Conservation (phyloP, 768 basidiomycete genomes). For the Termitomyces sp. region DNA sequence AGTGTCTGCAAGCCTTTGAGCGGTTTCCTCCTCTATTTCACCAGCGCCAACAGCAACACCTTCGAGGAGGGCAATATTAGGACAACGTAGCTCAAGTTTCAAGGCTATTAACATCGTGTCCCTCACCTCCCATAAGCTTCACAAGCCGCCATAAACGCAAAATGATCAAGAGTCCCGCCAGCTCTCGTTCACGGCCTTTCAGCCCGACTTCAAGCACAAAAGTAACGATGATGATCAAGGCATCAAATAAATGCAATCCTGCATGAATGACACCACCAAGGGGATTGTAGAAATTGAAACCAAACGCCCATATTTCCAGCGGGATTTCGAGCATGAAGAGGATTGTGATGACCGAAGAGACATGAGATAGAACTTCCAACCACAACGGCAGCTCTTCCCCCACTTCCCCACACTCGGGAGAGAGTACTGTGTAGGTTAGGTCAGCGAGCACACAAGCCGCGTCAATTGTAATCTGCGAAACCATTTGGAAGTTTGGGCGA, state of each 20-base stretch:
- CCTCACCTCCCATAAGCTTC: constrained; percentile 57
- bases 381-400: constrained; percentile 48
- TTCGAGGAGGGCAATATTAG: constrained; percentile 20
- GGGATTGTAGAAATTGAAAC: constrained; percentile 60
- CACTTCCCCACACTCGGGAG: constrained; percentile 36
- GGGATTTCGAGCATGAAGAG: constrained; percentile 81
- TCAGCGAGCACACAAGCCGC: constrained; percentile 69
- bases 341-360: constrained; percentile 66
- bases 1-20: constrained; percentile 45
- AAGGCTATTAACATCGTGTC: too few species aligned
- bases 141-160: constrained; percentile 81
- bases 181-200: constrained; percentile 64
- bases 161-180: constrained; percentile 65
- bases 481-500: neutral
- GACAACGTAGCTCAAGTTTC: too few species aligned
- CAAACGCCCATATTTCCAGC: constrained; percentile 62
- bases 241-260: constrained; percentile 71
- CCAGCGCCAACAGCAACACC: constrained; percentile 76
- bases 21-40: constrained; percentile 57
- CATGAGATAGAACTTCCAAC: constrained; percentile 57
- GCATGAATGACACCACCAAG: constrained; percentile 51
- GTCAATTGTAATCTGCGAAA: constrained; percentile 56
- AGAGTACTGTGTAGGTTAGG: constrained; percentile 64
- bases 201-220: constrained; percentile 71
- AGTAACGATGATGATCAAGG: constrained; percentile 64